A percentile compares a stretch with the other conserved stretches of the same genome.
Conservation (phyloP, 768 basidiomycete species). For the Chiua virens region DNA sequence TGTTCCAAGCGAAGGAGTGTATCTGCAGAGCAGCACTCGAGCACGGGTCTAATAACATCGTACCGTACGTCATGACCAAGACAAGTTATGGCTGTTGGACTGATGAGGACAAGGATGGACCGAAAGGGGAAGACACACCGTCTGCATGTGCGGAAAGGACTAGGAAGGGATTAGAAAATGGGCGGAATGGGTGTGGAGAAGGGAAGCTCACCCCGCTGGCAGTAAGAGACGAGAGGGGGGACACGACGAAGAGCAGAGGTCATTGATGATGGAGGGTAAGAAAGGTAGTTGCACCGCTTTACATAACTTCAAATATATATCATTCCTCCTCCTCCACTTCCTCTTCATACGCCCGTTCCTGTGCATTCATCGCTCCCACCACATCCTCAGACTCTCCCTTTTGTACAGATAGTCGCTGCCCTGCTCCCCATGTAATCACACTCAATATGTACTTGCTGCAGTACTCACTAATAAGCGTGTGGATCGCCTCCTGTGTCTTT, state of each 20-base stretch:
- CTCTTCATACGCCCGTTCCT: conserved; percentile 55
- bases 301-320: background rate
- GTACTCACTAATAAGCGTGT: conserved; percentile 89
- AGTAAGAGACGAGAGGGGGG: conserved; percentile 64
- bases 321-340: conserved; percentile 36
- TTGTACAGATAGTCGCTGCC: conserved; percentile 76
- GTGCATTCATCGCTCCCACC: conserved; percentile 80
- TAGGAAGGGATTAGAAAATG: conserved; percentile 28
- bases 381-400: conserved; percentile 79
- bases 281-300: background rate
- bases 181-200: background rate
- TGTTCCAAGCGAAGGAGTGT: conserved; percentile 69
- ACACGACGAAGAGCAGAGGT: conserved; percentile 40
- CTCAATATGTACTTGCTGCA: background rate
- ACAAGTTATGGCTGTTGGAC: conserved; percentile 54
- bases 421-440: conserved; percentile 38
- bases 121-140: conserved; percentile 40
- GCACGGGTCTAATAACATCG: conserved; percentile 67
- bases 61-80: conserved; percentile 63
- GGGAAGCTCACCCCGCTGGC: conserved; percentile 63
- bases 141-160: conserved; percentile 63
- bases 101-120: conserved; percentile 1
- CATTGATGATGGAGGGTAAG: conserved; percentile 29
- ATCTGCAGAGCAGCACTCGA: conserved; percentile 71
- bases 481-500: conserved; percentile 89